A percentile compares a stretch with the other conserved stretches of the same genome.
phyloP scores from a whole-genome alignment of 352 stramenopile genomes.

The Sclerospora graminicola region DNA sequence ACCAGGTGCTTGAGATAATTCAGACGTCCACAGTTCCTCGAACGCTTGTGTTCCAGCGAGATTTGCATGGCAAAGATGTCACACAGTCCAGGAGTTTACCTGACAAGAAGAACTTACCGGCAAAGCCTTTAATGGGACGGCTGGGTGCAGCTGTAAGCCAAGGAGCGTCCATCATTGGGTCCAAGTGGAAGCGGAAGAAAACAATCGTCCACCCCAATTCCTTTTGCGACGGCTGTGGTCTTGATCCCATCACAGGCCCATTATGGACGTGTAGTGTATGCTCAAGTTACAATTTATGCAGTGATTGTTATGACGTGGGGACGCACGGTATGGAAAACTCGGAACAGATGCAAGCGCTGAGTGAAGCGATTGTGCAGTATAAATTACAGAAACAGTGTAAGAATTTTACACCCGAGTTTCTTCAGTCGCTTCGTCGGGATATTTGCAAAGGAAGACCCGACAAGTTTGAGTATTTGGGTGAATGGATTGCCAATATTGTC shows the following conservation, averaged over 20 bases:
- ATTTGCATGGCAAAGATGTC: constrained; percentile 23
- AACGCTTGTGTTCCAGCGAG: constrained; percentile 47
- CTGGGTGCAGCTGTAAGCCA: constrained; percentile 57
- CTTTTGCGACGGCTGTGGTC: constrained; percentile 64
- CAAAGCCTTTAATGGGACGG: constrained; percentile 33
- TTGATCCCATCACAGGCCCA: constrained; percentile 50
- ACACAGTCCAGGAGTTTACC: constrained; percentile 24
- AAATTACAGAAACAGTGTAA: constrained; percentile 73
- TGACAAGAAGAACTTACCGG: constrained; percentile 29
- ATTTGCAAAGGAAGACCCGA: constrained; percentile 69
- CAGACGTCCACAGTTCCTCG: constrained; percentile 32
- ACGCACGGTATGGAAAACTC: constrained; percentile 70
- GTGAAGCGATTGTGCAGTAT: constrained; percentile 58
- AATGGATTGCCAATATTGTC: constrained; percentile 75
- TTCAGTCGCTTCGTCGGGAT: constrained; percentile 59
- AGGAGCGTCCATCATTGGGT: constrained; percentile 47
- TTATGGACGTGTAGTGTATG: constrained; percentile 70
- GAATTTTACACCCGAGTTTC: constrained; percentile 59
- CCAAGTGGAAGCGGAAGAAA: constrained; percentile 62
- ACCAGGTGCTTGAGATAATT: constrained; percentile 56
- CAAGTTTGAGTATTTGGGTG: constrained; percentile 78
- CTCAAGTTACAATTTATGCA: constrained; percentile 59
- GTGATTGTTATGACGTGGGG: constrained; percentile 56
- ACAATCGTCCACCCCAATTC: constrained; percentile 46
- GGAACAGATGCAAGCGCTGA: constrained; percentile 52